phyloP scores from a whole-genome alignment of 768 basidiomycete genomes.

The Boletus sp. region DNA sequence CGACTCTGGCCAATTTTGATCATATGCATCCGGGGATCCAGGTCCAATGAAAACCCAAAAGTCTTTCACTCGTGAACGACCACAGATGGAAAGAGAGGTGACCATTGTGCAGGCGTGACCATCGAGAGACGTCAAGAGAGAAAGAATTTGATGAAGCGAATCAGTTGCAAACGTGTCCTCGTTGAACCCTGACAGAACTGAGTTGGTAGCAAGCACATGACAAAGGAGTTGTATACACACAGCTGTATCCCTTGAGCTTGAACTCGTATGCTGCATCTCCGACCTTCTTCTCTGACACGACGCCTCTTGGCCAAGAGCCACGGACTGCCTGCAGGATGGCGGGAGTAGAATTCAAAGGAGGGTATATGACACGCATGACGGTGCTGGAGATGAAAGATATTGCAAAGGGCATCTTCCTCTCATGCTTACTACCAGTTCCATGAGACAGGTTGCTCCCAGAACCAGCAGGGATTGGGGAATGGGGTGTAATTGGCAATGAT shows the following conservation, averaged over 20 bases:
- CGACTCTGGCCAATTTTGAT: constrained; percentile 35
- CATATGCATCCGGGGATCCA: constrained; percentile 30
- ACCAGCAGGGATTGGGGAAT: constrained; percentile 39
- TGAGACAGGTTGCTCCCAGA: constrained; percentile 40
- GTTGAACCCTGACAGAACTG: constrained; percentile 60
- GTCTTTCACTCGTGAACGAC: constrained; percentile 71
- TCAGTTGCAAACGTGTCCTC: constrained; percentile 75
- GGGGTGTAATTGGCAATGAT: constrained; percentile 37
- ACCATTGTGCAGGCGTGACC: constrained; percentile 65
- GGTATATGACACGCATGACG: constrained; percentile 67
- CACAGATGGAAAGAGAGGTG: constrained; percentile 69
- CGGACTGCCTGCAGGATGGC: constrained; percentile 80
- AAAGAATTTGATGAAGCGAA: constrained; percentile 68
- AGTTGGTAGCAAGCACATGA: constrained; percentile 17
- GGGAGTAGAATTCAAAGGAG: constrained; percentile 74
- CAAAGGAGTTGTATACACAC: constrained; percentile 39
- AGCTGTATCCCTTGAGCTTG: constrained; percentile 79
- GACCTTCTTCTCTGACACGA: constrained; percentile 74
- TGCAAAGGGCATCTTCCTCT: constrained; percentile 57
- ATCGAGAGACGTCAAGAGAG: constrained; percentile 65
- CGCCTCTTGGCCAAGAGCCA: constrained; percentile 76
- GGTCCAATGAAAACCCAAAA: constrained; percentile 76
- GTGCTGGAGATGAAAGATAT: constrained; percentile 71
- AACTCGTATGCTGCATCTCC: constrained; percentile 74
- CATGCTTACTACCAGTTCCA: constrained; percentile 30